Conservation (phyloP, 2,329 filamentous ascomycete species). For the Emergomyces pasteurianus region DNA sequence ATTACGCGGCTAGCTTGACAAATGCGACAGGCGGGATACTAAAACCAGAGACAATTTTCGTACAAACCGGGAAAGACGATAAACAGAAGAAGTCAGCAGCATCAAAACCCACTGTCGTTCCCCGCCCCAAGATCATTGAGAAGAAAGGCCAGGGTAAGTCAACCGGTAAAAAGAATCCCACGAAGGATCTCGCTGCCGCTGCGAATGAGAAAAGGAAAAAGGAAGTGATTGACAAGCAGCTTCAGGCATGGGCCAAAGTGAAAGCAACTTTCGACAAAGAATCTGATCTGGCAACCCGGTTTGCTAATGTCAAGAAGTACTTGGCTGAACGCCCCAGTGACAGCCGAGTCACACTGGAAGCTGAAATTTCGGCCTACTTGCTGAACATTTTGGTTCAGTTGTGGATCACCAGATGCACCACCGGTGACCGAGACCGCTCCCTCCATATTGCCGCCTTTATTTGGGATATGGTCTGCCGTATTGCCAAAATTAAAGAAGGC, state of each 20-base stretch:
- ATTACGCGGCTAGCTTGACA: conserved; percentile 59
- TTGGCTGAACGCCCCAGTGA: conserved; percentile 31
- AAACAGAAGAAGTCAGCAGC: background rate
- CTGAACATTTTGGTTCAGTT: conserved; percentile 15
- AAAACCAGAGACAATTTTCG: conserved; percentile 52
- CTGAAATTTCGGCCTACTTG: conserved; percentile 31
- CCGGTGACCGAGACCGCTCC: conserved; percentile 15
- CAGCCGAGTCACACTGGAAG: conserved; percentile 29
- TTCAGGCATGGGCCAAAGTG: conserved; percentile 15
- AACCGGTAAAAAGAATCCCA: conserved; percentile 1
- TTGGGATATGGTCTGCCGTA: conserved; percentile 32
- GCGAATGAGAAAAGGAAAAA: conserved; percentile 26
- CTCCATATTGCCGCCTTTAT: conserved; percentile 36
- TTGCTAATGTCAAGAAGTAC: conserved; percentile 39
- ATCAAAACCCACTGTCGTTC: conserved; percentile 9
- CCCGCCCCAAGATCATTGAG: conserved; percentile 9
- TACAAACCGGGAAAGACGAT: conserved; percentile 17
- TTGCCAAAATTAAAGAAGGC: conserved; percentile 24
- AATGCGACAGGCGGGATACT: conserved; percentile 51
- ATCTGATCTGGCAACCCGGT: conserved; percentile 32
- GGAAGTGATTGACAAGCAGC: conserved; percentile 9
- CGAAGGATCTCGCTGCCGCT: conserved; percentile 7
- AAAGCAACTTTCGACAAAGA: conserved; percentile 34
- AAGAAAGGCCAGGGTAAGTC: background rate
- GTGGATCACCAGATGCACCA: conserved; percentile 10